Conservation (phyloP, 2,329 filamentous ascomycete species). For the Fonsecaea pugnacius region DNA sequence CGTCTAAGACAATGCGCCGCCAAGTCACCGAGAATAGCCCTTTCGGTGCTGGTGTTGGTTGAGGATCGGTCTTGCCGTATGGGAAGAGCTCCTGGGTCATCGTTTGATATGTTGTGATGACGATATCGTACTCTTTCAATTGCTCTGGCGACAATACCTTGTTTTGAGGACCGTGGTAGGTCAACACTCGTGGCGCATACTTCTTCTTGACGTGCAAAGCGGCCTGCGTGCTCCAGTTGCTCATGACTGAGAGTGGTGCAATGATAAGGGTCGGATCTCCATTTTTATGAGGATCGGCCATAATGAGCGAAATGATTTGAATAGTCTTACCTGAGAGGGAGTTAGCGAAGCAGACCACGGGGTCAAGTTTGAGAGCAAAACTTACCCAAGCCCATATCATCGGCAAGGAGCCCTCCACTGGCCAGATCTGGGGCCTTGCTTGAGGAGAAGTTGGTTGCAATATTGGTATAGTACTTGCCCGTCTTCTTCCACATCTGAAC, state of each 20-base stretch:
- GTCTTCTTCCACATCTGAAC: conserved; percentile 78
- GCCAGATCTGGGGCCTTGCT: conserved; percentile 64
- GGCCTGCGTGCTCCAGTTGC: conserved; percentile 85
- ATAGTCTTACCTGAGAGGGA: conserved; percentile 59
- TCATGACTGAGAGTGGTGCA: conserved; percentile 83
- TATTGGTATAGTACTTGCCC: conserved; percentile 61
- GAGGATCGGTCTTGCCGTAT: conserved; percentile 51
- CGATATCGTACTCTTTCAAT: conserved; percentile 70
- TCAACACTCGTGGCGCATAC: conserved; percentile 67
- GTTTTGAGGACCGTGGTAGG: conserved; percentile 71
- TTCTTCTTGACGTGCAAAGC: conserved; percentile 69
- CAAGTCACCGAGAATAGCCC: conserved; percentile 70
- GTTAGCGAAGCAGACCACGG: neutral
- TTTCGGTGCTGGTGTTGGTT: conserved; percentile 46
- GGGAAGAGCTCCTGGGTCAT: conserved; percentile 68
- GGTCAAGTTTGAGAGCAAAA: neutral
- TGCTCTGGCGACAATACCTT: conserved; percentile 60
- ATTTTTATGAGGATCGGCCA: conserved; percentile 54
- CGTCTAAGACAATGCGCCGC: conserved; percentile 79
- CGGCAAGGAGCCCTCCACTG: conserved; percentile 82
- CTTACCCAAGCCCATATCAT: conserved; percentile 93
- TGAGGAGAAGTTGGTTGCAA: conserved; percentile 72
- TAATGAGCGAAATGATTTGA: conserved; percentile 78
- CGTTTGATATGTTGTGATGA: conserved; percentile 84
- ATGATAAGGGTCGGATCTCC: conserved; percentile 70